Conservation (phyloP, 2,329 filamentous ascomycete genomes). For the Aspergillus costaricaensis region DNA sequence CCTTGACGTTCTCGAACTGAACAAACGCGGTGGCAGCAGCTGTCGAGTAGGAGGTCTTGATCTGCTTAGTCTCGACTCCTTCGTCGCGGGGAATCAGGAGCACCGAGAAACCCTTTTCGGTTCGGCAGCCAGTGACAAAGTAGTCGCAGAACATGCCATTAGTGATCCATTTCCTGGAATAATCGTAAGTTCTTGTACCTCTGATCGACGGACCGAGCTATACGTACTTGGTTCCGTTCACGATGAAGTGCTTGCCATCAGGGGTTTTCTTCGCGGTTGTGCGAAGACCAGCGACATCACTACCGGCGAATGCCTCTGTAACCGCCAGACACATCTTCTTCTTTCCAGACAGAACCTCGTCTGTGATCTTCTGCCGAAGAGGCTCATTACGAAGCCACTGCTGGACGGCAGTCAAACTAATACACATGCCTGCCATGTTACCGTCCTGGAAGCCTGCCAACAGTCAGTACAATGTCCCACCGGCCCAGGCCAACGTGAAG, state of each 20-base stretch:
- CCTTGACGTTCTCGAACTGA: slow-evolving; percentile 84
- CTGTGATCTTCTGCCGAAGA: slow-evolving; percentile 66
- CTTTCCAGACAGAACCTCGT: slow-evolving; percentile 74
- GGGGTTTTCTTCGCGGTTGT: slow-evolving; percentile 76
- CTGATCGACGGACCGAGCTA: not conserved
- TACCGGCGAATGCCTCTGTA: slow-evolving; percentile 84
- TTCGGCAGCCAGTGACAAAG: slow-evolving; percentile 79
- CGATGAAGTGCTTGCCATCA: slow-evolving; percentile 71
- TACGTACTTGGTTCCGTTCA: slow-evolving; percentile 46
- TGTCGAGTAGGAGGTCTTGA: slow-evolving; percentile 71
- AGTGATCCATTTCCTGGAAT: slow-evolving; percentile 81
- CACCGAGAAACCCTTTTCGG: slow-evolving; percentile 76
- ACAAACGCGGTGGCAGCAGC: slow-evolving; percentile 77
- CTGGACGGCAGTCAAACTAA: slow-evolving; percentile 75
- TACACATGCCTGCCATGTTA: slow-evolving; percentile 84
- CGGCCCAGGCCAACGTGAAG: not conserved
- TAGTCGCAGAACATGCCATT: slow-evolving; percentile 80
- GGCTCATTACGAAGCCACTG: slow-evolving; percentile 72
- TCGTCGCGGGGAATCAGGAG: slow-evolving; percentile 73
- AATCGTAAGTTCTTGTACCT: slow-evolving; percentile 6
- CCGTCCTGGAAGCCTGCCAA: slow-evolving; percentile 72
- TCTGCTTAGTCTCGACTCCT: slow-evolving; percentile 64
- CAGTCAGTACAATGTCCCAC: not conserved
- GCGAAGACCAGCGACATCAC: slow-evolving; percentile 75
- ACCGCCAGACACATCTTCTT: slow-evolving; percentile 90